Percentiles rank a stretch among this genome's conserved stretches.
phyloP scores from a whole-genome alignment of 768 basidiomycete species.

The Hortiboletus flavorubellus region DNA sequence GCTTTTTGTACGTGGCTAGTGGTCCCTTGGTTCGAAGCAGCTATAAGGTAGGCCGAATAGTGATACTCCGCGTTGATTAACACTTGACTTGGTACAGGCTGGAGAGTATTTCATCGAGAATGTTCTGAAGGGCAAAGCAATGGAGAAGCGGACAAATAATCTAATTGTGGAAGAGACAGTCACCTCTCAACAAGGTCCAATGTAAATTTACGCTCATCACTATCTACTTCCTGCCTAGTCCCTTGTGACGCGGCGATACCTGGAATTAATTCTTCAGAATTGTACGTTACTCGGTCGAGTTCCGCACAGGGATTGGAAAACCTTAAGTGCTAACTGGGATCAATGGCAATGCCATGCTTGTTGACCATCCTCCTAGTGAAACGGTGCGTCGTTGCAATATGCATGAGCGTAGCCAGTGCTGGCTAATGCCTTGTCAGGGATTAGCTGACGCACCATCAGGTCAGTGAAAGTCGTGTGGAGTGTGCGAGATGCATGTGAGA shows the following conservation, averaged over 20 bases:
- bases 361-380: too few species aligned
- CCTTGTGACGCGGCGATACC: constrained; percentile 3
- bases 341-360: too few species aligned
- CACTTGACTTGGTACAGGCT: constrained; percentile 50
- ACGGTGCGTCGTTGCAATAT: too few species aligned
- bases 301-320: neutral
- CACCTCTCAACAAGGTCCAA: constrained; percentile 1
- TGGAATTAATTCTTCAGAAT: neutral
- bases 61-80: neutral
- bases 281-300: neutral
- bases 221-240: neutral
- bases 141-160: constrained; percentile 38
- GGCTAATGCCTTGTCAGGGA: too few species aligned
- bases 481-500: too few species aligned
- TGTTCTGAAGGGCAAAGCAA: constrained; percentile 63
- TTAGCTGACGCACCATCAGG: too few species aligned
- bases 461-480: too few species aligned
- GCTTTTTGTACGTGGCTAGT: constrained; percentile 96
- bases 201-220: constrained; percentile 1
- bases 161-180: constrained; percentile 27
- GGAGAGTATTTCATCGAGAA: constrained; percentile 96
- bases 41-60: constrained; percentile 74
- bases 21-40: constrained; percentile 95
- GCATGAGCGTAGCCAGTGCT: too few species aligned
- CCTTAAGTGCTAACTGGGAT: neutral